A percentile compares a stretch with the other conserved stretches of the same genome.
Conservation (phyloP, 1,139 yeast species). For the Candida sanyaensis region DNA sequence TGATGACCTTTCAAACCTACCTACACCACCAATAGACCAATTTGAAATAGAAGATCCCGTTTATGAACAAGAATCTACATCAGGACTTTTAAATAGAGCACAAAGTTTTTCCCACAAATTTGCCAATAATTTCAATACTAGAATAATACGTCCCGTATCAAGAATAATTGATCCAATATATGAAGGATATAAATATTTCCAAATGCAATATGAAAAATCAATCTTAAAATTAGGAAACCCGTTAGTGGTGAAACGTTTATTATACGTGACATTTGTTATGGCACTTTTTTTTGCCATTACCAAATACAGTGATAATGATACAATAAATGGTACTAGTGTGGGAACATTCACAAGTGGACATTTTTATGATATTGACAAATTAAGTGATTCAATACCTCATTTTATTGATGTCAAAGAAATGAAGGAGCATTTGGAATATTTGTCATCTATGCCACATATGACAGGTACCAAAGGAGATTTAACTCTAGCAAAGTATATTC, state of each 20-base stretch:
- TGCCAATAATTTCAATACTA: constrained; percentile 40
- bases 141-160: constrained; percentile 55
- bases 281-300: constrained; percentile 58
- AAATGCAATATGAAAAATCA: constrained; percentile 52
- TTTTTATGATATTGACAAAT: constrained; percentile 58
- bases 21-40: constrained; percentile 29
- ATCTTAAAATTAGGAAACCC: constrained; percentile 81
- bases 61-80: constrained; percentile 15
- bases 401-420: constrained; percentile 59
- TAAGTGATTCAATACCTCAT: constrained; percentile 49
- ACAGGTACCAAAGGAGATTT: constrained; percentile 89
- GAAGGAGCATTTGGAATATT: constrained; percentile 71
- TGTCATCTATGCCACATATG: constrained; percentile 81
- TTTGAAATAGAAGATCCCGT: constrained; percentile 44
- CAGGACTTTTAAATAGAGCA: constrained; percentile 30
- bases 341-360: constrained; percentile 52
- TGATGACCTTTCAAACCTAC: neutral
- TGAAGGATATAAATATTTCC: constrained; percentile 51
- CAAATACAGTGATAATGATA: constrained; percentile 52
- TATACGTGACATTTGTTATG: constrained; percentile 69
- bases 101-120: constrained; percentile 32
- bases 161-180: constrained; percentile 69
- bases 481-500: constrained; percentile 65
- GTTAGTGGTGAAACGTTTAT: constrained; percentile 71
- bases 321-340: constrained; percentile 37